Conservation (phyloP, 306 rosid genomes). For the Herpetospermum pedunculosum region DNA sequence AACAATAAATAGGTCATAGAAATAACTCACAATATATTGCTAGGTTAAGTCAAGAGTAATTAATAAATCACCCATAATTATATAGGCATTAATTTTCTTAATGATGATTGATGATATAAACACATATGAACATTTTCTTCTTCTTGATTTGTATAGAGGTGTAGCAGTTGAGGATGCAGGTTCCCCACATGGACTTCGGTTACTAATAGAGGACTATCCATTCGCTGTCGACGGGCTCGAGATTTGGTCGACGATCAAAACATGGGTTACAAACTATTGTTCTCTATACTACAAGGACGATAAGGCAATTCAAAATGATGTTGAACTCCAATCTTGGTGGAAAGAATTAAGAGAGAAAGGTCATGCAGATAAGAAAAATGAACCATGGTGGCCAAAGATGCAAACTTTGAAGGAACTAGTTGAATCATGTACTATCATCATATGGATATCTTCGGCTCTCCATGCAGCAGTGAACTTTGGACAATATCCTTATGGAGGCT, state of each 20-base stretch:
- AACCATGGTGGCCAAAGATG: conserved; percentile 77
- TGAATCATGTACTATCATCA: conserved; percentile 42
- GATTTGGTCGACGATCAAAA: conserved; percentile 48
- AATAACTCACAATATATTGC: no score
- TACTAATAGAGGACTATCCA: conserved; percentile 63
- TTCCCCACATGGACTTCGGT: conserved; percentile 38
- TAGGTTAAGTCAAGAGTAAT: no score
- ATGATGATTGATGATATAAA: no score
- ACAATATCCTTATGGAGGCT: conserved; percentile 65
- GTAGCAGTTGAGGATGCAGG: conserved; percentile 49
- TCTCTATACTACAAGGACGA: conserved; percentile 38
- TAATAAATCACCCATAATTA: no score
- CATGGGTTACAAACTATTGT: conserved; percentile 58
- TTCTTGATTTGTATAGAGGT: conserved; percentile 33
- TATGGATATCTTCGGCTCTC: conserved; percentile 62
- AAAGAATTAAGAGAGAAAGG: conserved; percentile 55
- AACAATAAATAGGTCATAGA: no score
- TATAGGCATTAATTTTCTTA: no score
- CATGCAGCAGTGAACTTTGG: conserved; percentile 81
- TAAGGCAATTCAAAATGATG: conserved; percentile 21
- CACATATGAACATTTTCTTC: no score
- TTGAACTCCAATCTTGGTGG: conserved; percentile 66
- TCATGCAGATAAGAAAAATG: conserved; percentile 48
- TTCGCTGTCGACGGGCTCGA: conserved; percentile 73
- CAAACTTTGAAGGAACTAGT: conserved; percentile 33